Conservation (phyloP, 306 rosid genomes). For the Cucurbita pepo region DNA sequence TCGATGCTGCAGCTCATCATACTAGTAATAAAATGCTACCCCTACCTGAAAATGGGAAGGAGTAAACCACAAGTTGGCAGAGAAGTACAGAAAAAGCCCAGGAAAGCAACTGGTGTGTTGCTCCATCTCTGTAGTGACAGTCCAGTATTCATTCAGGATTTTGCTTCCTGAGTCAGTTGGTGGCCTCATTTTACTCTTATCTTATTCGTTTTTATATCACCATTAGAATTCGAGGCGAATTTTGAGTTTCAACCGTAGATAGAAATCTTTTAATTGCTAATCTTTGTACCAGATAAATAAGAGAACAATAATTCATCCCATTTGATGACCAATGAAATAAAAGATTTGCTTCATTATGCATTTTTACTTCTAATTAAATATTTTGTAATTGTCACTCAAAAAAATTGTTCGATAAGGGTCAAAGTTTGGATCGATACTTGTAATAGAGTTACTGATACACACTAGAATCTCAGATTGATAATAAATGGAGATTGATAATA, state of each 20-base stretch:
- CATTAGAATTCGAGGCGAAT: slow-evolving; percentile 18
- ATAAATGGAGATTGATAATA: neutral
- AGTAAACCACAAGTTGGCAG: neutral
- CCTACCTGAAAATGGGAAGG: neutral
- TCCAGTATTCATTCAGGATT: neutral
- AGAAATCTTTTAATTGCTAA: slow-evolving; percentile 29
- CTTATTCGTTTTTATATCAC: slow-evolving; percentile 12
- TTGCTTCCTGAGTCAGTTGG: neutral
- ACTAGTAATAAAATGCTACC: neutral
- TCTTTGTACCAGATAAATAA: neutral
- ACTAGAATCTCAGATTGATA: neutral
- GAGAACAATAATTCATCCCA: neutral
- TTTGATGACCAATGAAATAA: neutral
- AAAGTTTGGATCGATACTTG: neutral
- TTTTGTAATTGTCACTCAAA: neutral
- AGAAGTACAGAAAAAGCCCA: neutral
- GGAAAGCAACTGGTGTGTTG: neutral
- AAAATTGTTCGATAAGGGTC: neutral
- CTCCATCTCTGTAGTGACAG: neutral
- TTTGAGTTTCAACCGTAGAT: slow-evolving; percentile 35
- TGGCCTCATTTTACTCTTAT: slow-evolving; percentile 12
- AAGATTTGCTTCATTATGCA: neutral
- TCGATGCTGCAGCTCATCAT: neutral
- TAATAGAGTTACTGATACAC: neutral
- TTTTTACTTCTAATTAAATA: neutral